Conservation (phyloP, 257 asterid genomes). For the Solanum gandarillasii region DNA sequence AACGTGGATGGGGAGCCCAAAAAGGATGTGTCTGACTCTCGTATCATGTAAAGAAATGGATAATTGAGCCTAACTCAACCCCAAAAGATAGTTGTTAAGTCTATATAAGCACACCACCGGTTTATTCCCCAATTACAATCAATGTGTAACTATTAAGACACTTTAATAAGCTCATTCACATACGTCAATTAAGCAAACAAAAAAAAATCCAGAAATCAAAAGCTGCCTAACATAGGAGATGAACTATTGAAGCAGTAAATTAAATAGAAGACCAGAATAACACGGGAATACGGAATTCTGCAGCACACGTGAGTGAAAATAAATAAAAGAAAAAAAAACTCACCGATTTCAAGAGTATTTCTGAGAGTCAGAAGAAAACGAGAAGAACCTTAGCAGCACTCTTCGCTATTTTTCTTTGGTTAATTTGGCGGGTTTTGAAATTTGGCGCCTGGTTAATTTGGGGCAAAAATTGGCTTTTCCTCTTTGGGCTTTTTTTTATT, state of each 20-base stretch:
- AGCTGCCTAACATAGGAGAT: not conserved
- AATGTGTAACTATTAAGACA: not conserved
- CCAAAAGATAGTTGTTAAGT: not conserved
- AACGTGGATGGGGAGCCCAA: not conserved
- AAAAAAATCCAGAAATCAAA: not conserved
- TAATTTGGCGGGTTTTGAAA: not conserved
- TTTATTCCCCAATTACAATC: not conserved
- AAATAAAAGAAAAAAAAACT: not conserved
- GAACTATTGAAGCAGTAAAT: not conserved
- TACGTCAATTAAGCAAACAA: not conserved
- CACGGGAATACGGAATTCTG: not conserved
- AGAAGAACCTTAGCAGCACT: not conserved
- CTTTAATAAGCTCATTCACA: not conserved
- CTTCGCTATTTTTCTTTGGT: not conserved
- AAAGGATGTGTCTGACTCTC: not conserved
- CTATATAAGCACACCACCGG: not conserved
- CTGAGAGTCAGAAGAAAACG: not conserved
- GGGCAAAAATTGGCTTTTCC: not conserved
- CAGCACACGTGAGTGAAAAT: not conserved
- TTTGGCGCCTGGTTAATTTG: not conserved
- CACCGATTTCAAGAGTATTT: not conserved
- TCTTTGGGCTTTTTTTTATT: not conserved
- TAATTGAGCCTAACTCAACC: not conserved
- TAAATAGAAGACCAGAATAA: not conserved
- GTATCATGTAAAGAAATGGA: not conserved